Evolutionary conservation across 192 early-diverging fungal genomes (phyloP).

Genomic region (Coemansia sp.): DNA sequence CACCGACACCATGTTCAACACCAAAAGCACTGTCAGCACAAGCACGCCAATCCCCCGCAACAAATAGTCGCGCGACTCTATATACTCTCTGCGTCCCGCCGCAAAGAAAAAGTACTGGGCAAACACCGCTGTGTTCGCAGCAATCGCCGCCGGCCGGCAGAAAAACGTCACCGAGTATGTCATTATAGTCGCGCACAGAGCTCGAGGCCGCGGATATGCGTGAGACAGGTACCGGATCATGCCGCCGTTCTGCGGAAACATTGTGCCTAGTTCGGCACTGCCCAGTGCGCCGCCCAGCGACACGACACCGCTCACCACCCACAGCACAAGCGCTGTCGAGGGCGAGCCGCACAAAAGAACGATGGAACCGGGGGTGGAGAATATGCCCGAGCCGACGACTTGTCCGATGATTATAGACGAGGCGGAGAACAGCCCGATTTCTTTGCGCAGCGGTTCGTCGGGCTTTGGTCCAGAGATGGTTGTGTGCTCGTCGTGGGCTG

Average conservation of each 20-base stretch:
- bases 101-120: conserved; percentile 57
- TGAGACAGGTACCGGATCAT: conserved; percentile 81
- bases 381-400: conserved; percentile 77
- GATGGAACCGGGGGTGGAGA: conserved; percentile 75
- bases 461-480: background rate
- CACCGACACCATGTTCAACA: conserved; percentile 64
- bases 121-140: conserved; percentile 51
- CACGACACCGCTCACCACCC: conserved; percentile 68
- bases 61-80: conserved; percentile 33
- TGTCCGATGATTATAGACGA: conserved; percentile 67
- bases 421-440: conserved; percentile 57
- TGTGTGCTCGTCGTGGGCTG: background rate
- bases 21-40: conserved; percentile 56
- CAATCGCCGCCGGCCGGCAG: conserved; percentile 52
- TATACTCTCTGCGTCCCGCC: conserved; percentile 21
- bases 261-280: conserved; percentile 86
- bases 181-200: conserved; percentile 55
- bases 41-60: conserved; percentile 56
- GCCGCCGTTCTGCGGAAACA: conserved; percentile 84
- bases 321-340: conserved; percentile 66
- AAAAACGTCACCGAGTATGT: conserved; percentile 56
- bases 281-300: conserved; percentile 79
- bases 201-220: conserved; percentile 54
- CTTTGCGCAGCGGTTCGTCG: conserved; percentile 38
- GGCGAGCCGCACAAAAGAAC: conserved; percentile 63